Conservation (phyloP, 2,329 filamentous ascomycete genomes). For the Penicillium nordicum region DNA sequence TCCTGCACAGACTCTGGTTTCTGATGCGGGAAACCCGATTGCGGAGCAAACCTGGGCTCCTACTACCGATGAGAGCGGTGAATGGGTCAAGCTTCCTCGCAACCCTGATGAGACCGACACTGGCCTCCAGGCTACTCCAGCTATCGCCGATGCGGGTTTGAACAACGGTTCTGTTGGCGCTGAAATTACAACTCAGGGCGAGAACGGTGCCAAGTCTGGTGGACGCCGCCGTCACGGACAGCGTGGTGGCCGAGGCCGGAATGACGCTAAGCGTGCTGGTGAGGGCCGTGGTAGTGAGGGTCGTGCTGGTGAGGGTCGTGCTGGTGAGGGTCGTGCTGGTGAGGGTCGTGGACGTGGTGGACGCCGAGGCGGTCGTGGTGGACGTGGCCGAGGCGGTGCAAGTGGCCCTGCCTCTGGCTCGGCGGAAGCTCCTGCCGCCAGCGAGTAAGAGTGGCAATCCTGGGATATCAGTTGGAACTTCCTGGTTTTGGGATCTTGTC, state of each 20-base stretch:
- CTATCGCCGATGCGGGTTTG: conserved; percentile 58
- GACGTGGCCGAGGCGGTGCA: conserved; percentile 29
- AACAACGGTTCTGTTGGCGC: conserved; percentile 55
- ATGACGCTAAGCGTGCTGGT: conserved; percentile 31
- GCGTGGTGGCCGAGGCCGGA: conserved; percentile 36
- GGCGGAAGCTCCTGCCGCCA: conserved; percentile 13
- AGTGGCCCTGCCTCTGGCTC: conserved; percentile 20
- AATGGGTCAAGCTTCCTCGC: conserved; percentile 71
- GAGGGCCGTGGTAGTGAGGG: background rate
- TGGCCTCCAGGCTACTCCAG: conserved; percentile 60
- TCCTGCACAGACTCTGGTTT: conserved; percentile 41
- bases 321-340: conserved; percentile 5
- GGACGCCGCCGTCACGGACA: conserved; percentile 29
- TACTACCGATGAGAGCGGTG: conserved; percentile 55
- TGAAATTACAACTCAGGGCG: conserved; percentile 39
- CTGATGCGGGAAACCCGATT: conserved; percentile 43
- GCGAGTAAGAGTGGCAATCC: conserved; percentile 2
- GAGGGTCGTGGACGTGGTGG: conserved; percentile 37
- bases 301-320: conserved; percentile 15
- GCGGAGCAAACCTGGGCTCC: conserved; percentile 55
- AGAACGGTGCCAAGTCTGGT: conserved; percentile 42
- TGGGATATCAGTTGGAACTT: conserved; percentile 1
- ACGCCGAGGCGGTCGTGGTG: conserved; percentile 10
- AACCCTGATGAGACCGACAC: conserved; percentile 72
- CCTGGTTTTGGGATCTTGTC: background rate